Evolutionary conservation across 352 stramenopile species (phyloP), one percentile per base, ranked within the genome.

Genomic region (Pythium insidiosum): DNA sequence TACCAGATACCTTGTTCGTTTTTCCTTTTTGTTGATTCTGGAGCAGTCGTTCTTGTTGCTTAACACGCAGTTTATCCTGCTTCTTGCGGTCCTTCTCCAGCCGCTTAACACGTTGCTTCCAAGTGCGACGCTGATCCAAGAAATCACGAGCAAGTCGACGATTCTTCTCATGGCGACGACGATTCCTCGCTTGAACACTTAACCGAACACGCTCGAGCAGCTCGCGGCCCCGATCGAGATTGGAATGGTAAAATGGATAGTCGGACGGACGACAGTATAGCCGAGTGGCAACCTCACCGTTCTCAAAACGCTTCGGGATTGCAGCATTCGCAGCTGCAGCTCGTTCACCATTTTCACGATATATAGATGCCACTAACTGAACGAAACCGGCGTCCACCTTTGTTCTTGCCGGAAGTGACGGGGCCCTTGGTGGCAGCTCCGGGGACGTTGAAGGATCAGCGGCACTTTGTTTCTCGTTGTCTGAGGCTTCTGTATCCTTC

Each of bases 51-150:
- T n/a, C n/a, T 12, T 56, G 39, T 24, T 62, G 73, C 44, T 94
- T 94, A 26, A 53, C 63, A 5, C 79, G 69, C 20, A 84, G 37
- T 40, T 94, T 94, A 35, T 90, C 79, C 55, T 88, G 76, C 2
- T 77, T 74, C 42, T 94, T 94, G 12, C 79, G 71, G 41, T 89
- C 82, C 46, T 94, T 94, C 47, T 94, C 82, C 39, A 94, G 68
- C 44, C 73, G 85, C 50, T 92, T 94, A 23, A 94, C 77, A 19
- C 77, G 74, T n/a, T 70, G 31, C 43, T 88, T 88, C 82, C 82
- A 94, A 15, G 63, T 47, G 43, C 84, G 87, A 35, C 92, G 88
- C 31, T 91, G 44, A 12, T 90, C 73, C 5, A 91, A 51, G 31
- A 89, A 94, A 20, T 94, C 82, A 15, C 73, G 63, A 5, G 82